phyloP scores from a whole-genome alignment of 177 flowering plant genomes.

The Tripterygium wilfordii region DNA sequence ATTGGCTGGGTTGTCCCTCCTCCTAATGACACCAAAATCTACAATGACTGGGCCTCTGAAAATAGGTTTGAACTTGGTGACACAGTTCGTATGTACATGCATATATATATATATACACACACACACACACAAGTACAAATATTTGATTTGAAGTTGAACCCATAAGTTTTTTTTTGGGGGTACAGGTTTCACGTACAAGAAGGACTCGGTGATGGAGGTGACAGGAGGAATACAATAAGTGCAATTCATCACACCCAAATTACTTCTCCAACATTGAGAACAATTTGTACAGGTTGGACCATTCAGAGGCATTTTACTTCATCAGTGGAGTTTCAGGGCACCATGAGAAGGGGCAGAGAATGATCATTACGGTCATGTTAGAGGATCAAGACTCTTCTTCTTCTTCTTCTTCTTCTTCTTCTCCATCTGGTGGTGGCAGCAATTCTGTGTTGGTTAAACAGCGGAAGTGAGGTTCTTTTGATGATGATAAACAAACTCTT shows the following conservation, averaged over 20 bases:
- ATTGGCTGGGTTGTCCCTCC: slow-evolving; percentile 54
- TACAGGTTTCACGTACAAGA: slow-evolving; percentile 45
- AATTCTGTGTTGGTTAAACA: background rate
- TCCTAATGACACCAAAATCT: slow-evolving; percentile 29
- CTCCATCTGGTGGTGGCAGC: background rate
- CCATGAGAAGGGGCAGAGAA: slow-evolving; percentile 40
- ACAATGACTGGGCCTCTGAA: slow-evolving; percentile 65
- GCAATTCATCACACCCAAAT: slow-evolving; percentile 39
- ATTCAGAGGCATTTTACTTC: slow-evolving; percentile 42
- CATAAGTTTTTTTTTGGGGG: too few relatives aligned
- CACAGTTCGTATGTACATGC: slow-evolving; percentile 53
- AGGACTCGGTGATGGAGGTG: slow-evolving; percentile 58
- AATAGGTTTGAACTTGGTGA: slow-evolving; percentile 56
- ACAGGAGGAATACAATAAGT: slow-evolving; percentile 36
- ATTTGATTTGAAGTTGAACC: too few relatives aligned
- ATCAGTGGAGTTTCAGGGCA: slow-evolving; percentile 53
- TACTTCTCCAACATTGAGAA: slow-evolving; percentile 46
- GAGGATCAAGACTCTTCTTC: slow-evolving; percentile 4
- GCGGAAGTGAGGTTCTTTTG: background rate
- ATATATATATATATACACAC: too few relatives aligned
- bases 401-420: too few relatives aligned
- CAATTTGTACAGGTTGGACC: slow-evolving; percentile 32
- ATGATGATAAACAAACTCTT: too few relatives aligned
- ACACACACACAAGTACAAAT: too few relatives aligned
- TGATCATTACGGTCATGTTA: slow-evolving; percentile 43